A percentile compares a stretch with the other conserved stretches of the same genome.
phyloP scores from a whole-genome alignment of 352 stramenopile genomes.

The Pythium apleroticum region DNA sequence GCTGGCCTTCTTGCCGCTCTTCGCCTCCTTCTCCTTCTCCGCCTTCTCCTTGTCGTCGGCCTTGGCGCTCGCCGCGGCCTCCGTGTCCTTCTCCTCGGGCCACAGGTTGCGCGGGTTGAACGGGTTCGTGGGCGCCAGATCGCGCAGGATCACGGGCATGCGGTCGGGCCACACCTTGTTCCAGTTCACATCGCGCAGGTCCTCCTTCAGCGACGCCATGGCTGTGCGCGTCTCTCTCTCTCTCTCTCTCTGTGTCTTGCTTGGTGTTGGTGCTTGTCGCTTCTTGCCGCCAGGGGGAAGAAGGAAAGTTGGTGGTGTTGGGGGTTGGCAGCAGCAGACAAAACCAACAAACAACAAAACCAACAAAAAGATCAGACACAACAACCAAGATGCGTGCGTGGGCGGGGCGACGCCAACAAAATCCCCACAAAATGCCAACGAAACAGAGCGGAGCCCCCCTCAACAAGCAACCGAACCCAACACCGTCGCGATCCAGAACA shows the following conservation, averaged over 20 bases:
- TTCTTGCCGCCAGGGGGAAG: constrained; percentile 1
- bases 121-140: constrained; percentile 80
- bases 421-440: not conserved
- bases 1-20: constrained; percentile 32
- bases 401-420: constrained; percentile 13
- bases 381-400: constrained; percentile 7
- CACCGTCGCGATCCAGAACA: not conserved
- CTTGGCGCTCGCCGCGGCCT: constrained; percentile 30
- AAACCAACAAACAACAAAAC: constrained; percentile 18
- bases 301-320: constrained; percentile 9
- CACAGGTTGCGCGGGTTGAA: constrained; percentile 88
- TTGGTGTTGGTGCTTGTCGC: not conserved
- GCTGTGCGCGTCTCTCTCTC: constrained; percentile 9
- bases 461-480: not conserved
- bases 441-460: not conserved
- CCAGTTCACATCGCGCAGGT: constrained; percentile 87
- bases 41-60: constrained; percentile 27
- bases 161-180: constrained; percentile 88
- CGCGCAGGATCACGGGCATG: constrained; percentile 86
- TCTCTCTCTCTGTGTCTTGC: too few relatives aligned
- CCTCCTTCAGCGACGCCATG: constrained; percentile 72
- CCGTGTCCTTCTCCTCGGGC: constrained; percentile 71
- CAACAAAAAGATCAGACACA: constrained; percentile 13
- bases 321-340: constrained; percentile 4
- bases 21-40: constrained; percentile 7